A percentile compares a stretch with the other conserved stretches of the same genome.
Evolutionary conservation across 2,329 filamentous ascomycete species (phyloP).

Genomic region (Aureobasidium sp.): DNA sequence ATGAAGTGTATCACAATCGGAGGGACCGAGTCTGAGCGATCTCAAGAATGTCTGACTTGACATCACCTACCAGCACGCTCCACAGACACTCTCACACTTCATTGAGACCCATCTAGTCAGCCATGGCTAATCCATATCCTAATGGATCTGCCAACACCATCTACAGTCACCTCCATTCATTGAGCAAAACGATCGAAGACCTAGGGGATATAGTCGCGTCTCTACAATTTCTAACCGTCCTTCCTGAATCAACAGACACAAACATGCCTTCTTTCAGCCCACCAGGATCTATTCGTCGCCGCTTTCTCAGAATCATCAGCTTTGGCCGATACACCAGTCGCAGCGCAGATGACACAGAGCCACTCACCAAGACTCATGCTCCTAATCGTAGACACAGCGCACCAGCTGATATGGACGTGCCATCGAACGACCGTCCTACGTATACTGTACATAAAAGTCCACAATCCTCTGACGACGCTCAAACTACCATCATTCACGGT

Average conservation of each 20-base stretch:
- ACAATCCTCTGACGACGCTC: neutral
- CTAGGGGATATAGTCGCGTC: neutral
- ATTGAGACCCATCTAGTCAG: neutral
- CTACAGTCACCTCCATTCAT: neutral
- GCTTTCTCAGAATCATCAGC: neutral
- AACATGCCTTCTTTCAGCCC: neutral
- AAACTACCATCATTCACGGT: neutral
- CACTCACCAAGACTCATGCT: neutral
- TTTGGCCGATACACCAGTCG: neutral
- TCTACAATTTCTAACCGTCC: neutral
- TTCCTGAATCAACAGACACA: neutral
- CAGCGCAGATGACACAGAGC: neutral
- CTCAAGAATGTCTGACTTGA: neutral
- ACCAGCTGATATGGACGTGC: neutral
- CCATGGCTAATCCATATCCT: neutral
- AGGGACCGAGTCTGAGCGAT: neutral
- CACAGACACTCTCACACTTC: neutral
- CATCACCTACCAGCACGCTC: neutral
- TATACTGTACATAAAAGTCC: neutral
- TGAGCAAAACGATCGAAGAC: neutral
- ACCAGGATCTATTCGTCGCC: constrained; percentile 1
- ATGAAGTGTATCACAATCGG: too few relatives aligned
- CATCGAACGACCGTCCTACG: neutral
- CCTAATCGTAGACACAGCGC: neutral
- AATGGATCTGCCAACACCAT: neutral